Base-by-base conservation (phyloP, 495 filamentous ascomycete genomes). In the Astrothelium macrocarpum region DNA sequence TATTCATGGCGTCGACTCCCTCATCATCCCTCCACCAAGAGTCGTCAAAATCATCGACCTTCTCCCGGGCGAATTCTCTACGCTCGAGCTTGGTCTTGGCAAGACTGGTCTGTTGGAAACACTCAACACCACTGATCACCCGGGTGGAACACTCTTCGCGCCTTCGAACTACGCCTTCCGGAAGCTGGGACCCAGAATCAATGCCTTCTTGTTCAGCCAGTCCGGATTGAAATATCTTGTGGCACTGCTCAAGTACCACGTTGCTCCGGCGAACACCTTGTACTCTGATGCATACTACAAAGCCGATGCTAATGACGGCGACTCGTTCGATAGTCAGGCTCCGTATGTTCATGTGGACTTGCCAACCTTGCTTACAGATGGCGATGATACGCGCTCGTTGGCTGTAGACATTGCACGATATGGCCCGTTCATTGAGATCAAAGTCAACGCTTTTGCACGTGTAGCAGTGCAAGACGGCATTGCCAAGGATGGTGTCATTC, bases 281-380 rank as follows among this genome's bases (percentile, higher is more conserved):
- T 96, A 95, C 73, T 87, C 87, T 23, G 92, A 96, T 74, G 87
- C 81, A 20, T 89, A 79, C 69, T 90, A 90, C 73, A 78, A 80
- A 12, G 65, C 70, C n/a, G 64, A 59, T 3, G 65, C 65, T 14
- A 59, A 75, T 18, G 71, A 67, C 12, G 39, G 67, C 23, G 61
- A 68, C 5, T 64, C 66, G 66, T 16, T 25, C 4, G 49, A 59
- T 1, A 31, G 16, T 4, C 32, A 73, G 28, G 73, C 70, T 31
- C 77, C 76, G 26, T 64, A 62, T 56, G 78, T 75, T 70, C 81
- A 90, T 72, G 73, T 90, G 49, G 84, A 90, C 67, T 75, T 95
- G 32, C 81, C 82, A 11, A 91, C 87, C 10, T 69, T 89, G 32
- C 74, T 95, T 4, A 68, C 81, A 9, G 84, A 81, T 53, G 49